Conservation (phyloP, 495 filamentous ascomycete genomes). For the Penicillium verhagenii region DNA sequence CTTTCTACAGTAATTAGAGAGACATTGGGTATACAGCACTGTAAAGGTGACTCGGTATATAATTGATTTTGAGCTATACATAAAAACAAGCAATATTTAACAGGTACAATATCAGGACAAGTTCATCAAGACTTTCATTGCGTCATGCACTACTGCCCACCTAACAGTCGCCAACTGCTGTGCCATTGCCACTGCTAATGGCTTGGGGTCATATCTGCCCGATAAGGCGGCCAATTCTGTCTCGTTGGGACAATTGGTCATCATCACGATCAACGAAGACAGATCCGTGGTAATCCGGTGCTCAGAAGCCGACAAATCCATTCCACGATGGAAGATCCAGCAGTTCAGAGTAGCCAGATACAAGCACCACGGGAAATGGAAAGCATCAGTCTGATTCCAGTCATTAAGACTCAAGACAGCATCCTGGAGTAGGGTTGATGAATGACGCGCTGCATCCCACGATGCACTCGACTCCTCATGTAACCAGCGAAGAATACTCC, state of each 20-base stretch:
- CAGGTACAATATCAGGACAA: slow-evolving; percentile 23
- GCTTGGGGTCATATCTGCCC: slow-evolving; percentile 32
- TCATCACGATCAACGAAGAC: slow-evolving; percentile 35
- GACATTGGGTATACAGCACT: too few species aligned
- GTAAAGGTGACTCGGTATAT: too few species aligned
- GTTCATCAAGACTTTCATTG: slow-evolving; percentile 48
- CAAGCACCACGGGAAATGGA: slow-evolving; percentile 57
- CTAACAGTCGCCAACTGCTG: slow-evolving; percentile 51
- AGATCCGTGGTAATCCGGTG: slow-evolving; percentile 23
- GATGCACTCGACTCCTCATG: slow-evolving; percentile 25
- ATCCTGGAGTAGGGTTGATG: slow-evolving; percentile 44
- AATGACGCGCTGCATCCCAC: slow-evolving; percentile 42
- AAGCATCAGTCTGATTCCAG: slow-evolving; percentile 49
- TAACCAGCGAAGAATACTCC: slow-evolving; percentile 43
- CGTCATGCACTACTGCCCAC: slow-evolving; percentile 58
- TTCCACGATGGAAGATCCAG: slow-evolving; percentile 51
- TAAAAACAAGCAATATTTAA: slow-evolving; percentile 3
- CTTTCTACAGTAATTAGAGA: slow-evolving; percentile 44
- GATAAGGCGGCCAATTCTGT: slow-evolving; percentile 25
- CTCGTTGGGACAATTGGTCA: slow-evolving; percentile 33
- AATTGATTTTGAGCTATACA: too few species aligned
- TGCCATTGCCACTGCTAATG: slow-evolving; percentile 48
- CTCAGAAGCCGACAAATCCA: slow-evolving; percentile 3
- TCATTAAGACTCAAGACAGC: slow-evolving; percentile 48
- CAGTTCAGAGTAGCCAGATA: slow-evolving; percentile 54